Evolutionary conservation across 108 stramenopile species (phyloP).

Genomic region (Skeletonema tropicum): DNA sequence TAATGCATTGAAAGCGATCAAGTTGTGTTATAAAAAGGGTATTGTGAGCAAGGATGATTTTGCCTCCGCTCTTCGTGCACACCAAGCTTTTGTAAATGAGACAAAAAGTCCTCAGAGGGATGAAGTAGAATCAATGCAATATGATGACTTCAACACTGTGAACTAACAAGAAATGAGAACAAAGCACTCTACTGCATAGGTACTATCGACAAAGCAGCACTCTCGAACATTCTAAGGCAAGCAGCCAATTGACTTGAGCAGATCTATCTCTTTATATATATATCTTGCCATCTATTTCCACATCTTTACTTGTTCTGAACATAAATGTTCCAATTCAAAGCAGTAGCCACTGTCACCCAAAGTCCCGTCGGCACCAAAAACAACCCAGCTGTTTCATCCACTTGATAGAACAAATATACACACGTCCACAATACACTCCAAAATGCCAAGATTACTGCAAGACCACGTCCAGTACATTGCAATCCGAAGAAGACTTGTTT

Average conservation of each 20-base stretch:
- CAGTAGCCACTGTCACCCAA: conserved; percentile 74
- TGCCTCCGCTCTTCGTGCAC: background rate
- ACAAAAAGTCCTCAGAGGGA: background rate
- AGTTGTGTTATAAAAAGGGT: background rate
- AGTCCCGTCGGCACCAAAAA: conserved; percentile 66
- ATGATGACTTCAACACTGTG: background rate
- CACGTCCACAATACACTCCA: conserved; percentile 49
- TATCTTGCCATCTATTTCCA: background rate
- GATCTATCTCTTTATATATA: no score
- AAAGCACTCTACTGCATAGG: no score
- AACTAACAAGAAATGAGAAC: no score
- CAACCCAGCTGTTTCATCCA: conserved; percentile 58
- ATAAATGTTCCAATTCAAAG: conserved; percentile 70
- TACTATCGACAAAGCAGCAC: no score
- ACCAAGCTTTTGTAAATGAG: background rate
- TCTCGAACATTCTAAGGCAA: no score
- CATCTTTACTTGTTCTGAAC: conserved; percentile 6
- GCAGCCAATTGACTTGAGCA: no score
- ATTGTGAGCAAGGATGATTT: background rate
- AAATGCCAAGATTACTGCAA: conserved; percentile 61
- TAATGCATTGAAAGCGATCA: background rate
- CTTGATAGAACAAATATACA: conserved; percentile 50
- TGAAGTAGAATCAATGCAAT: background rate
- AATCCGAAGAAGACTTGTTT: conserved; percentile 69
- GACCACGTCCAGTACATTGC: conserved; percentile 58